Percentiles rank a stretch among this genome's conserved stretches.
Conservation (phyloP, 768 basidiomycete genomes). For the Amanita rubescens region DNA sequence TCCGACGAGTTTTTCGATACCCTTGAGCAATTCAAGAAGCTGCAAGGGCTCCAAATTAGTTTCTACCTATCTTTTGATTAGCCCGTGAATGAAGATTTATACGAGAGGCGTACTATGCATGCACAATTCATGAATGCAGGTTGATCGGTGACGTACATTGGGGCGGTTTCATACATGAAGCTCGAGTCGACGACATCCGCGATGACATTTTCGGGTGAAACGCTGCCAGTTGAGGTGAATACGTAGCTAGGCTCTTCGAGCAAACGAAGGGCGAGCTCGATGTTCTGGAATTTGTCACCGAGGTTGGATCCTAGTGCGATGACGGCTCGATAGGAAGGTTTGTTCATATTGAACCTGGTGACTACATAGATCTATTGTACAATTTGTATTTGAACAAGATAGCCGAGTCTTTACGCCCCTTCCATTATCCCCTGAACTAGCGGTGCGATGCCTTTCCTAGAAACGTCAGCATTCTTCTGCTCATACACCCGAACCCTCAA, state of each 20-base stretch:
- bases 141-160: conserved; percentile 95
- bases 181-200: conserved; percentile 64
- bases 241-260: conserved; percentile 46
- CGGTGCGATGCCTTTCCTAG: conserved; percentile 63
- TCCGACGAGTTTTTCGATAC: conserved; percentile 68
- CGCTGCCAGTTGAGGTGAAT: conserved; percentile 10
- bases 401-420: background rate
- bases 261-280: conserved; percentile 67
- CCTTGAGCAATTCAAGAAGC: conserved; percentile 61
- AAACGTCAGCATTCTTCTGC: conserved; percentile 56
- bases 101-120: conserved; percentile 59
- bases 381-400: background rate
- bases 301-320: conserved; percentile 89
- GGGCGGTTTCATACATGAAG: conserved; percentile 86
- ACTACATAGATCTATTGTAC: background rate
- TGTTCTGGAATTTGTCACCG: conserved; percentile 78
- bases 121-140: conserved; percentile 85
- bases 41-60: conserved; percentile 56
- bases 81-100: background rate
- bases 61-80: conserved; percentile 47
- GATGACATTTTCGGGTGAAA: conserved; percentile 14
- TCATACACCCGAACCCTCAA: conserved; percentile 47
- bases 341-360: background rate
- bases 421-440: conserved; percentile 57
- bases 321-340: conserved; percentile 21